Conservation (phyloP, 2,329 filamentous ascomycete species). For the Thielaviopsis populi region DNA sequence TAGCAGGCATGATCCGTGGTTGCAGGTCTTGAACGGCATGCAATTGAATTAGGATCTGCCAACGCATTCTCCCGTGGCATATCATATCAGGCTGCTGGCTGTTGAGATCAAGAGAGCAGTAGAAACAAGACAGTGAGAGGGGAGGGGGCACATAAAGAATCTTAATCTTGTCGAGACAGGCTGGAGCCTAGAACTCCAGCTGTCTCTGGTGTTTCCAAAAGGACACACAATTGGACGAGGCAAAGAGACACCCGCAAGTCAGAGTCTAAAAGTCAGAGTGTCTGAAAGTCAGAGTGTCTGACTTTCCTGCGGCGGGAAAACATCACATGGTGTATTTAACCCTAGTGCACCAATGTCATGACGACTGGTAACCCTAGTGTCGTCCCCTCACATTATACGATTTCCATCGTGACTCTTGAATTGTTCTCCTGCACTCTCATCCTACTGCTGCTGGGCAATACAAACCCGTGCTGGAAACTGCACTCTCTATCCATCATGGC, state of each 20-base stretch:
- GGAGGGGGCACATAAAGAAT: not conserved
- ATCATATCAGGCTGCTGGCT: not conserved
- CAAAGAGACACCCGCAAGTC: not conserved
- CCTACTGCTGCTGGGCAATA: too few relatives aligned
- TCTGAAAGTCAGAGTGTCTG: not conserved
- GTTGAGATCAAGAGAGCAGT: not conserved
- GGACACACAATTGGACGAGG: not conserved
- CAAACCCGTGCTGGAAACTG: not conserved
- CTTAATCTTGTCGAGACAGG: not conserved
- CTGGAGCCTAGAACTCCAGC: not conserved
- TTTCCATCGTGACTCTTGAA: not conserved
- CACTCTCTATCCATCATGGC: not conserved
- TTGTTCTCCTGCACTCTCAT: too few relatives aligned
- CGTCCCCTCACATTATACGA: not conserved
- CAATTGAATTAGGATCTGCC: slow-evolving; percentile 2
- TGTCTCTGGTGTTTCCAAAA: not conserved
- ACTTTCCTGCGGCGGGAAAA: not conserved
- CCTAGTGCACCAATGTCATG: too few relatives aligned
- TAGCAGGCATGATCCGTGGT: not conserved
- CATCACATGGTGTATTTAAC: too few relatives aligned
- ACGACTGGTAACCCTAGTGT: not conserved
- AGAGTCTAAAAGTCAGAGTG: not conserved
- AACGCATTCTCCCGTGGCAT: slow-evolving; percentile 3
- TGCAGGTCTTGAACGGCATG: not conserved
- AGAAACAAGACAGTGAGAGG: not conserved